Percentiles rank a stretch among this genome's conserved stretches.
Evolutionary conservation across 306 rosid species (phyloP).

Genomic region (Inga laurina): DNA sequence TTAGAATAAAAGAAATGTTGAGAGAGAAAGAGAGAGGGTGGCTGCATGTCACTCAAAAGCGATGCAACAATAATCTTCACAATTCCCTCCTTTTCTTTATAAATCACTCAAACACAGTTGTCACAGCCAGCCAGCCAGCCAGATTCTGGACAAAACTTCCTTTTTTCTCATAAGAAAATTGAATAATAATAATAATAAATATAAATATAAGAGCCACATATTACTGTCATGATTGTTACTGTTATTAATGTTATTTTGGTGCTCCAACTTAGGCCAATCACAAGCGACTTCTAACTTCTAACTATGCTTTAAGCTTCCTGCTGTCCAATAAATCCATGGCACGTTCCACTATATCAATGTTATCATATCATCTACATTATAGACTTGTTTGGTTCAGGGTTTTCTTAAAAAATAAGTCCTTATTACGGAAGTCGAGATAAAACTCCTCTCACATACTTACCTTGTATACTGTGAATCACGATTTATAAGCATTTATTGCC

Average conservation of each 20-base stretch:
- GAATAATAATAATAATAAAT: background rate
- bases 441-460: too few relatives aligned
- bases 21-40: background rate
- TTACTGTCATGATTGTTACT: background rate
- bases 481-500: too few relatives aligned
- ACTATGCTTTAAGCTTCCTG: background rate
- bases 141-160: background rate
- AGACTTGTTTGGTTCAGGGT: too few relatives aligned
- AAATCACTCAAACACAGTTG: constrained; percentile 12
- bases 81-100: background rate
- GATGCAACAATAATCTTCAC: constrained; percentile 3
- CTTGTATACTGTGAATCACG: too few relatives aligned
- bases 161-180: background rate
- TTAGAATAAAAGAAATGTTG: constrained; percentile 21
- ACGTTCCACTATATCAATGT: background rate
- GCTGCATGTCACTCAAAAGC: constrained; percentile 16
- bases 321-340: constrained; percentile 1
- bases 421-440: too few relatives aligned
- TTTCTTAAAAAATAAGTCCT: too few relatives aligned
- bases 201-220: background rate
- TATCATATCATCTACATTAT: background rate
- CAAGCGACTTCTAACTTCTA: background rate
- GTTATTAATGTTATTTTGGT: background rate
- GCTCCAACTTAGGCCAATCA: constrained; percentile 1
- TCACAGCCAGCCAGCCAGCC: background rate